Evolutionary conservation across 495 filamentous ascomycete species (phyloP).

Genomic region (Xylaria intraflava): DNA sequence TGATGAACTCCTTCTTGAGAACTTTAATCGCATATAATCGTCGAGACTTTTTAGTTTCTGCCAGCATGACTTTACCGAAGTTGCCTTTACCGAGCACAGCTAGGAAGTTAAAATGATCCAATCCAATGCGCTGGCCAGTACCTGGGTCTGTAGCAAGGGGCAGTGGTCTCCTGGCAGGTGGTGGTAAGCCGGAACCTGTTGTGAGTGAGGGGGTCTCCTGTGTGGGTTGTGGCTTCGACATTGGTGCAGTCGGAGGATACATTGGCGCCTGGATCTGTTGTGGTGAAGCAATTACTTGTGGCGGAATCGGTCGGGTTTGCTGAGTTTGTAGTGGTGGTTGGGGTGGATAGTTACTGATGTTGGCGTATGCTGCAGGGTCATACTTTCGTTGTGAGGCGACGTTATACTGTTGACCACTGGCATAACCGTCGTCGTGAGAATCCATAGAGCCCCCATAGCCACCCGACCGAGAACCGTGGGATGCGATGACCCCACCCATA

Average conservation of each 20-base stretch:
- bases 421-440: constrained; percentile 40
- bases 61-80: constrained; percentile 99
- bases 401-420: constrained; percentile 32
- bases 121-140: constrained; percentile 72
- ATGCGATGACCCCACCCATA: constrained; percentile 31
- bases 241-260: constrained; percentile 17
- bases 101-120: constrained; percentile 99
- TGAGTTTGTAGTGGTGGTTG: constrained; percentile 34
- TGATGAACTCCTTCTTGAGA: constrained; percentile 99
- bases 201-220: constrained; percentile 30
- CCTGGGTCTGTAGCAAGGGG: constrained; percentile 57
- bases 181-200: constrained; percentile 28
- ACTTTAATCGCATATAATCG: constrained; percentile 98
- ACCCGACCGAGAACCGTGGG: constrained; percentile 23
- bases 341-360: constrained; percentile 46
- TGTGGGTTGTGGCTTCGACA: constrained; percentile 35
- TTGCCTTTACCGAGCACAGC: constrained; percentile 98
- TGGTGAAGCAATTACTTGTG: constrained; percentile 34
- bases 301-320: constrained; percentile 24
- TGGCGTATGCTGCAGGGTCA: constrained; percentile 65
- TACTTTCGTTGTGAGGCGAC: constrained; percentile 57
- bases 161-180: constrained; percentile 42
- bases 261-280: constrained; percentile 22
- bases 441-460: constrained; percentile 33
- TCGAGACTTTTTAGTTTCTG: constrained; percentile 87